phyloP scores from a whole-genome alignment of 2,329 filamentous ascomycete species.

The Epichloe elymi region DNA sequence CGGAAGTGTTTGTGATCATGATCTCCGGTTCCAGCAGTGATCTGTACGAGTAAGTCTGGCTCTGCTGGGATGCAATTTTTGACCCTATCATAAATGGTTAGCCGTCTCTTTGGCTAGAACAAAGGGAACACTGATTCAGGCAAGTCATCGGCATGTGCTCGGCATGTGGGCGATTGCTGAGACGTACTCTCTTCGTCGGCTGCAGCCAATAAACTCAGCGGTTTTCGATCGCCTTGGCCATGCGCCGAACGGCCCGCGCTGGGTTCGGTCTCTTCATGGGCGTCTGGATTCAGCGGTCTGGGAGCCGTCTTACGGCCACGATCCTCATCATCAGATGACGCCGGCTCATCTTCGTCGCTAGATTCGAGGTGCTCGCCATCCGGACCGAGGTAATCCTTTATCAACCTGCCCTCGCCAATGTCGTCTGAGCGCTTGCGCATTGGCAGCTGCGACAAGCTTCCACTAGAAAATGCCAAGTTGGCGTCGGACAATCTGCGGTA shows the following conservation, averaged over 20 bases:
- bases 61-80: constrained; percentile 36
- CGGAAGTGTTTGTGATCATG: constrained; percentile 48
- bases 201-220: constrained; percentile 54
- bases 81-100: constrained; percentile 28
- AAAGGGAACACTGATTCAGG: neutral
- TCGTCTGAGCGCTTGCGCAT: constrained; percentile 37
- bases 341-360: constrained; percentile 56
- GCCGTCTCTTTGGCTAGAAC: neutral
- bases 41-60: constrained; percentile 38
- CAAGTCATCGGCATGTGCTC: neutral
- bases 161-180: neutral
- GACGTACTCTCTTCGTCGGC: constrained; percentile 67
- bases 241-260: constrained; percentile 19
- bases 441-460: constrained; percentile 48
- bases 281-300: constrained; percentile 29
- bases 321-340: constrained; percentile 54
- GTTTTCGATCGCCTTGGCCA: constrained; percentile 27
- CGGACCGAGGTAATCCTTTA: constrained; percentile 53
- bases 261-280: constrained; percentile 22
- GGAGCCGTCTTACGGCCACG: constrained; percentile 46
- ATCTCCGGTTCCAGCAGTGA: constrained; percentile 57
- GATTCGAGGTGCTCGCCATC: constrained; percentile 55
- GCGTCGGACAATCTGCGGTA: constrained; percentile 62
- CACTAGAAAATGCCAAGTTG: constrained; percentile 49
- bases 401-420: constrained; percentile 39